Percentiles rank a stretch among this genome's conserved stretches.
Conservation (phyloP, 495 filamentous ascomycete genomes). For the Aspergillus olivimuriae region DNA sequence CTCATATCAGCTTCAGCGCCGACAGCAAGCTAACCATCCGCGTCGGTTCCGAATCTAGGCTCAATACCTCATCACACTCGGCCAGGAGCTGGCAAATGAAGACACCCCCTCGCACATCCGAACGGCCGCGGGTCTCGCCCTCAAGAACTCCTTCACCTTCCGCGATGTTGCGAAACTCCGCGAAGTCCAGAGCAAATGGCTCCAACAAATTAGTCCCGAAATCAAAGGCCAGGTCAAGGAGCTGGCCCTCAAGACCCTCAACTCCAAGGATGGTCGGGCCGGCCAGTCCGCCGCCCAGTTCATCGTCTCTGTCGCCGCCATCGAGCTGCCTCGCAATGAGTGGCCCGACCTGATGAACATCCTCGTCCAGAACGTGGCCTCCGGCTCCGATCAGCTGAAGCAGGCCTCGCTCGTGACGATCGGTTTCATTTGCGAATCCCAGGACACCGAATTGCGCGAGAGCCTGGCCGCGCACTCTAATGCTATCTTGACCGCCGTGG, state of each 20-base stretch:
- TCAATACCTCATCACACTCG: slow-evolving; percentile 82
- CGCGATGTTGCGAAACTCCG: slow-evolving; percentile 81
- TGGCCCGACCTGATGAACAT: slow-evolving; percentile 92
- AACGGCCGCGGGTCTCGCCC: slow-evolving; percentile 85
- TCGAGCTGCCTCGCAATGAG: slow-evolving; percentile 87
- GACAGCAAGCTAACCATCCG: slow-evolving; percentile 13
- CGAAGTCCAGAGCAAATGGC: slow-evolving; percentile 87
- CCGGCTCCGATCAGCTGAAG: slow-evolving; percentile 78
- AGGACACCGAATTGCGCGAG: slow-evolving; percentile 77
- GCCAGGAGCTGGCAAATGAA: slow-evolving; percentile 90
- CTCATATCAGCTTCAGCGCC: not conserved
- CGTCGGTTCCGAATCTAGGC: slow-evolving; percentile 48
- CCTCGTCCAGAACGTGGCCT: slow-evolving; percentile 85
- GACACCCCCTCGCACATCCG: slow-evolving; percentile 73
- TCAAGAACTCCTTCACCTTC: slow-evolving; percentile 95
- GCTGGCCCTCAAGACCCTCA: slow-evolving; percentile 77
- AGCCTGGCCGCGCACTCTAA: slow-evolving; percentile 84
- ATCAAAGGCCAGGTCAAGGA: slow-evolving; percentile 84
- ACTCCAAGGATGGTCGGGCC: slow-evolving; percentile 67
- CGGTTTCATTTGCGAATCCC: slow-evolving; percentile 95
- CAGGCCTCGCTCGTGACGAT: slow-evolving; percentile 90
- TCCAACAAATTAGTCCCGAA: slow-evolving; percentile 65
- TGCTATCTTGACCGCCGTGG: slow-evolving; percentile 93
- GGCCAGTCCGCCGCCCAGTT: slow-evolving; percentile 90
- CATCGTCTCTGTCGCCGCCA: slow-evolving; percentile 87